phyloP scores from a whole-genome alignment of 768 basidiomycete species.

The Lactarius psammicola region DNA sequence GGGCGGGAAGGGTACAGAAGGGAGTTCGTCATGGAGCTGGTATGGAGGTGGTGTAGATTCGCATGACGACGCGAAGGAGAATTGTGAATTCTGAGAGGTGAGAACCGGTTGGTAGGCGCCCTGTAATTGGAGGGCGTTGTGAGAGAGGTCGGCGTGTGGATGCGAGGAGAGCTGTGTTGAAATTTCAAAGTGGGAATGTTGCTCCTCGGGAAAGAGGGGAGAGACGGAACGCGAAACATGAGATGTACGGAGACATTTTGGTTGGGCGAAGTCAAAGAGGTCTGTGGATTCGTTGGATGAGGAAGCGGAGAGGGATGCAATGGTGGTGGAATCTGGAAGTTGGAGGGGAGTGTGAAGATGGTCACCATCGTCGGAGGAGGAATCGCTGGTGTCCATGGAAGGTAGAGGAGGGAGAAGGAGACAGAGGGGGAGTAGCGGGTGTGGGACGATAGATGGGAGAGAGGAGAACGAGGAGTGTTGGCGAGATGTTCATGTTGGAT shows the following conservation, averaged over 20 bases:
- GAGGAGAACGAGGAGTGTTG: slow-evolving; percentile 13
- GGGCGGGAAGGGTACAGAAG: slow-evolving; percentile 15
- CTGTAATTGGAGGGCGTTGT: slow-evolving; percentile 28
- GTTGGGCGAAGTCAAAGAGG: slow-evolving; percentile 15
- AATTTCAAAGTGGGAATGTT: slow-evolving; percentile 8
- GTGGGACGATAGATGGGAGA: slow-evolving; percentile 22
- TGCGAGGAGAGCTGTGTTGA: slow-evolving; percentile 3
- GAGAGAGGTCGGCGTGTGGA: slow-evolving; percentile 8
- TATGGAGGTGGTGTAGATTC: slow-evolving; percentile 3
- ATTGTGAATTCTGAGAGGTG: slow-evolving; percentile 13
- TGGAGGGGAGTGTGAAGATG: slow-evolving; percentile 29
- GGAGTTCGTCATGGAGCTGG: slow-evolving; percentile 16
- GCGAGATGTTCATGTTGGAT: slow-evolving; percentile 3
- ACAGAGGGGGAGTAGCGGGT: slow-evolving; percentile 16
- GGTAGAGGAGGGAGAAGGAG: slow-evolving; percentile 17
- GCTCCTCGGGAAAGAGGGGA: slow-evolving; percentile 21
- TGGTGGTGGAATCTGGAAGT: slow-evolving; percentile 16
- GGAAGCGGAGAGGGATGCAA: slow-evolving; percentile 16
- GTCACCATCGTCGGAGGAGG: slow-evolving; percentile 28
- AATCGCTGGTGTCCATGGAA: slow-evolving; percentile 27
- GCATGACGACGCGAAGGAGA: slow-evolving; percentile 13
- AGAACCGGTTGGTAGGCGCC: slow-evolving; percentile 15
- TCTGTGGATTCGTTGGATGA: slow-evolving; percentile 19
- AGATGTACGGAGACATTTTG: slow-evolving; percentile 28
- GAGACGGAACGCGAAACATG: slow-evolving; percentile 25